Percentiles rank a stretch among this genome's conserved stretches.
These are phyloP conservation scores for Umbelopsis ramanniana DNA, from an alignment of 192 early-diverging fungal genomes.

Conservation along the genomic window DNA sequence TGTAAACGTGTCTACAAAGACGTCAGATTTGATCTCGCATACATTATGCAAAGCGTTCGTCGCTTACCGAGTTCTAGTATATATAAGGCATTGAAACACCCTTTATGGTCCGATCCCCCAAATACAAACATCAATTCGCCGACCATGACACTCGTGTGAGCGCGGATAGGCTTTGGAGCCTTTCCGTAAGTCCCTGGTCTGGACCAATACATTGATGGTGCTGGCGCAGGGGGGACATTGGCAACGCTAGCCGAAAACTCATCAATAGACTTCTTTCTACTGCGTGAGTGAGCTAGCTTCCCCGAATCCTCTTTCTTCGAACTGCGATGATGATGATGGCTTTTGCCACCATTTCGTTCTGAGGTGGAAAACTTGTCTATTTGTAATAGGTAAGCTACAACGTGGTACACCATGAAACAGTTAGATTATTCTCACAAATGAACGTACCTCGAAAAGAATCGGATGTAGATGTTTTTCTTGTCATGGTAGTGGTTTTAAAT, in stretches of 20 bases:
- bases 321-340: not conserved
- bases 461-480: slow-evolving; percentile 10
- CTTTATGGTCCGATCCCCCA: slow-evolving; percentile 78
- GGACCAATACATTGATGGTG: slow-evolving; percentile 83
- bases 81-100: slow-evolving; percentile 76
- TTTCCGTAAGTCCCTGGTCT: slow-evolving; percentile 60
- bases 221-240: slow-evolving; percentile 51
- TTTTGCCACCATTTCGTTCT: not conserved
- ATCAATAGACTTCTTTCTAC: slow-evolving; percentile 4
- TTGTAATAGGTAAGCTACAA: slow-evolving; percentile 20
- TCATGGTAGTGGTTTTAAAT: not conserved
- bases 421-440: not conserved
- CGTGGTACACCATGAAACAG: not conserved
- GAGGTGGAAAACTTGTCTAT: slow-evolving; percentile 11
- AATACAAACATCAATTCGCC: slow-evolving; percentile 80
- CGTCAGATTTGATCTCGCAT: too few relatives aligned
- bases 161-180: slow-evolving; percentile 69
- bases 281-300: not conserved
- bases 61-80: slow-evolving; percentile 72
- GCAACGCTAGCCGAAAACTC: not conserved
- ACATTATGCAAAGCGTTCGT: too few relatives aligned
- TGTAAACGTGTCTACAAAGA: slow-evolving; percentile 70
- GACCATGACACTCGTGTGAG: slow-evolving; percentile 78
- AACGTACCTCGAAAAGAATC: slow-evolving; percentile 11
- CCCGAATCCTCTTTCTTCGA: not conserved